A percentile compares a stretch with the other conserved stretches of the same genome.
These are phyloP conservation scores for Grifola frondosa DNA, from an alignment of 1,284 basidiomycete species.

Conservation along the genomic window DNA sequence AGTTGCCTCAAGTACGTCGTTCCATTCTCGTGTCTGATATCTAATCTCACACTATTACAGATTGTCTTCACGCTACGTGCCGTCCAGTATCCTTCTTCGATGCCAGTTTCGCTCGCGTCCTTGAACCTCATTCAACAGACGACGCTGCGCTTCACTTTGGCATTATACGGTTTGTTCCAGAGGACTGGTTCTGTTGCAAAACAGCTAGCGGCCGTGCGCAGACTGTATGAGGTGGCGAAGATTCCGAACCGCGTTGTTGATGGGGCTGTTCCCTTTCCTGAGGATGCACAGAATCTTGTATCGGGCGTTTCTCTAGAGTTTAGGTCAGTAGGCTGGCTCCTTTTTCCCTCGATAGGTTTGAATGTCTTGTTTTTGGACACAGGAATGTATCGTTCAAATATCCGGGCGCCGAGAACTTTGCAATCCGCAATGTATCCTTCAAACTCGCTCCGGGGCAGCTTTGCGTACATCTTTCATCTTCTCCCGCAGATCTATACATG, in stretches of 20 bases:
- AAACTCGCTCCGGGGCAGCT: slow-evolving; percentile 68
- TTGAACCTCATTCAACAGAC: slow-evolving; percentile 66
- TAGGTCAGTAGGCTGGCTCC: slow-evolving; percentile 37
- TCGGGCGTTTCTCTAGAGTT: slow-evolving; percentile 70
- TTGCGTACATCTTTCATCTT: slow-evolving; percentile 48
- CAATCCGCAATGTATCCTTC: slow-evolving; percentile 67
- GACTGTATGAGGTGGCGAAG: slow-evolving; percentile 61
- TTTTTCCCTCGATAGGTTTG: too few relatives aligned
- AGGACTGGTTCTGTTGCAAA: slow-evolving; percentile 57
- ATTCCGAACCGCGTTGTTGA: slow-evolving; percentile 62
- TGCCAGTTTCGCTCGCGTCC: slow-evolving; percentile 71
- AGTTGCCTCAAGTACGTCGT: slow-evolving; percentile 58
- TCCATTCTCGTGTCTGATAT: not conserved
- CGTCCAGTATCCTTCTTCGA: slow-evolving; percentile 63
- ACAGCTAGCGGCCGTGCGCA: slow-evolving; percentile 53
- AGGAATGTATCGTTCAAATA: slow-evolving; percentile 76
- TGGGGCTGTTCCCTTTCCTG: slow-evolving; percentile 58
- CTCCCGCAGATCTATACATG: not conserved
- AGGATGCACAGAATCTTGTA: slow-evolving; percentile 50
- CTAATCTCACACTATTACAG: slow-evolving; percentile 31
- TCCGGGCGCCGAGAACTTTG: slow-evolving; percentile 55
- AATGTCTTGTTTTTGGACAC: too few relatives aligned
- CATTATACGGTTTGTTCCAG: slow-evolving; percentile 51
- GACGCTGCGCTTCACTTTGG: slow-evolving; percentile 51
- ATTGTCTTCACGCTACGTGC: slow-evolving; percentile 72